Conservation (phyloP, 441 rosid genomes). For the Adansonia gregorii region DNA sequence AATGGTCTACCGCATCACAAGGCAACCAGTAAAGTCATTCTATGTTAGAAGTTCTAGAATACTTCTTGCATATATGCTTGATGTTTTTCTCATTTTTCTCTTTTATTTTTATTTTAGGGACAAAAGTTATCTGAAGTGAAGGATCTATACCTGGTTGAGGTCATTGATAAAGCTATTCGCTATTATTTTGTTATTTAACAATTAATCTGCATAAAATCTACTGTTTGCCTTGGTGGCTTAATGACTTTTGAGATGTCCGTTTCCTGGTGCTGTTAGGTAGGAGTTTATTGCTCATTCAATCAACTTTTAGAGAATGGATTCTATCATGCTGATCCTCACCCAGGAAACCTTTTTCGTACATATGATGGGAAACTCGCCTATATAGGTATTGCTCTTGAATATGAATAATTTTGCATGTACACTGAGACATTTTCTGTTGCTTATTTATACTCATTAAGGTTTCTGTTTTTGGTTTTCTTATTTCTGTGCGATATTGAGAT, state of each 20-base stretch:
- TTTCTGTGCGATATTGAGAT: background rate
- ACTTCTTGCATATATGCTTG: slow-evolving; percentile 13
- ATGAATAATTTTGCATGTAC: slow-evolving; percentile 14
- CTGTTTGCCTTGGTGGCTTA: background rate
- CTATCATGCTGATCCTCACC: slow-evolving; percentile 99
- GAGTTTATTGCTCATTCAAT: slow-evolving; percentile 95
- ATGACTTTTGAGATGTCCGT: slow-evolving; percentile 22
- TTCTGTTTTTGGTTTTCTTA: slow-evolving; percentile 24
- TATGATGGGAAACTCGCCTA: slow-evolving; percentile 90
- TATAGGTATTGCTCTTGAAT: slow-evolving; percentile 54
- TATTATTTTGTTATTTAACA: slow-evolving; percentile 23
- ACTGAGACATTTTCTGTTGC: background rate
- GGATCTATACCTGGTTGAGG: slow-evolving; percentile 88
- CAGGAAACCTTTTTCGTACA: slow-evolving; percentile 93
- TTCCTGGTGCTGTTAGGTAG: slow-evolving; percentile 60
- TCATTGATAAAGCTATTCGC: slow-evolving; percentile 34
- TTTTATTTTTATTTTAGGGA: slow-evolving; percentile 57
- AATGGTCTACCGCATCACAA: background rate
- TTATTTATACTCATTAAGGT: background rate
- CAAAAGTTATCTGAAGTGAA: slow-evolving; percentile 75
- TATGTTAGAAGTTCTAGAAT: slow-evolving; percentile 18
- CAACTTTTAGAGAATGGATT: slow-evolving; percentile 93
- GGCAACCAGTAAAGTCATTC: background rate
- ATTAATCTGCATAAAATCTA: background rate
- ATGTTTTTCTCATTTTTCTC: slow-evolving; percentile 27